Conservation (phyloP, 257 asterid species). For the Penstemon newberryi region DNA sequence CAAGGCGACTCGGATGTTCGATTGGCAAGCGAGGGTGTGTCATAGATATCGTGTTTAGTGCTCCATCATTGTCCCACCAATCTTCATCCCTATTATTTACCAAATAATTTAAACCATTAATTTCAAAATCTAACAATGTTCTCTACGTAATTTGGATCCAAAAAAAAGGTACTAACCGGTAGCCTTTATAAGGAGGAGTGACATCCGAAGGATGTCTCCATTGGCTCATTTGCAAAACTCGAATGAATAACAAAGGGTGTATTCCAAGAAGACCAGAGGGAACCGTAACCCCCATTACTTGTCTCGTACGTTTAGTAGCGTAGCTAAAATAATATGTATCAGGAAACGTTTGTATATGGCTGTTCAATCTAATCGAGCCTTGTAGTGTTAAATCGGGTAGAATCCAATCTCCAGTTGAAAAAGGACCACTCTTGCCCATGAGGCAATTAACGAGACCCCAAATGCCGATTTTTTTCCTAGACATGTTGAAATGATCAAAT, state of each 20-base stretch:
- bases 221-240: constrained; percentile 89
- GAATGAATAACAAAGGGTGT: constrained; percentile 76
- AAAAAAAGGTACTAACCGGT: constrained; percentile 50
- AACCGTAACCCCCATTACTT: constrained; percentile 64
- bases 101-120: neutral
- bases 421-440: constrained; percentile 77
- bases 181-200: constrained; percentile 84
- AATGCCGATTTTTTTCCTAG: constrained; percentile 68
- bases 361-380: constrained; percentile 73
- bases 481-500: constrained; percentile 89
- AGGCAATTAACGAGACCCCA: constrained; percentile 84
- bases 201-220: constrained; percentile 80
- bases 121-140: too few species aligned
- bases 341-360: constrained; percentile 63
- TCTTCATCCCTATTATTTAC: constrained; percentile 73
- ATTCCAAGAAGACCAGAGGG: constrained; percentile 87
- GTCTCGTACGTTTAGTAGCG: constrained; percentile 77
- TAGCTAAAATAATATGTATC: constrained; percentile 92
- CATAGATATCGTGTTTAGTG: constrained; percentile 95
- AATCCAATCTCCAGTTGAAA: constrained; percentile 92
- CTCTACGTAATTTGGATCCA: too few species aligned
- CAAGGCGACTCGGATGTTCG: constrained; percentile 72
- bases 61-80: constrained; percentile 99
- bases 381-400: constrained; percentile 91
- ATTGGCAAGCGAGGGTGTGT: constrained; percentile 94